phyloP scores from a whole-genome alignment of 148 eudicot species.

The Rhododendron simsii region DNA sequence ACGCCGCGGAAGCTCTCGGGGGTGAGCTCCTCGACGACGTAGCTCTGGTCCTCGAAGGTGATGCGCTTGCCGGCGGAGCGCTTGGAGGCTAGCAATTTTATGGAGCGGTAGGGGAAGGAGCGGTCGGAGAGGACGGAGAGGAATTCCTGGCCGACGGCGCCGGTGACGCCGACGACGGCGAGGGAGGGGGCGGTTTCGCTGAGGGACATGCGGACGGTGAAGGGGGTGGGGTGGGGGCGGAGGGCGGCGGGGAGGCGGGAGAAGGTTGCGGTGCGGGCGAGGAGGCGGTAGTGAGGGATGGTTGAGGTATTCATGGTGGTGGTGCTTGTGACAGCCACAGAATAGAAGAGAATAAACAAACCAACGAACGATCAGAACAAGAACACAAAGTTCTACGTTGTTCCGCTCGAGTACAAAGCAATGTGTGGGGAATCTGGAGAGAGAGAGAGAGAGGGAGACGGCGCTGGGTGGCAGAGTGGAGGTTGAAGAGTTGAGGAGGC shows the following conservation, averaged over 20 bases:
- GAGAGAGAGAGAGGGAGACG: too few species aligned
- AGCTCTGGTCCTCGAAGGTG: constrained; percentile 43
- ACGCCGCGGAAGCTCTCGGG: constrained; percentile 58
- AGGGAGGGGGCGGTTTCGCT: constrained; percentile 56
- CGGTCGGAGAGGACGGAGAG: constrained; percentile 93
- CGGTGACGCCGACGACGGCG: constrained; percentile 78
- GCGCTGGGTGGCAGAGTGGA: too few species aligned
- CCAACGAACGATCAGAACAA: too few species aligned
- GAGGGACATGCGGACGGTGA: constrained; percentile 49
- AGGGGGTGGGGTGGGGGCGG: constrained; percentile 7
- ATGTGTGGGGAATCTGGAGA: too few species aligned
- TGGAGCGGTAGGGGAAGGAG: constrained; percentile 75
- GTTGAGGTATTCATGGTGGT: constrained; percentile 12
- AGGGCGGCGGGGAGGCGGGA: constrained; percentile 5
- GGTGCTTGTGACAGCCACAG: not conserved
- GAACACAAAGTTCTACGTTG: too few species aligned
- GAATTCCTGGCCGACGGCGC: constrained; percentile 93
- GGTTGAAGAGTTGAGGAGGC: too few species aligned
- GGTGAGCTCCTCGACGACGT: constrained; percentile 60
- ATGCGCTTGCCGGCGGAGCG: constrained; percentile 73
- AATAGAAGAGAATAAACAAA: not conserved
- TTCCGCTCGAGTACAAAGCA: too few species aligned
- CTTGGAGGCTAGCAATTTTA: constrained; percentile 79
- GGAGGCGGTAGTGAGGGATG: constrained; percentile 15
- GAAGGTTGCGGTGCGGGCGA: constrained; percentile 7